A percentile compares a stretch with the other conserved stretches of the same genome.
phyloP scores from a whole-genome alignment of 2,329 filamentous ascomycete species.

The Spiromastix sp. region DNA sequence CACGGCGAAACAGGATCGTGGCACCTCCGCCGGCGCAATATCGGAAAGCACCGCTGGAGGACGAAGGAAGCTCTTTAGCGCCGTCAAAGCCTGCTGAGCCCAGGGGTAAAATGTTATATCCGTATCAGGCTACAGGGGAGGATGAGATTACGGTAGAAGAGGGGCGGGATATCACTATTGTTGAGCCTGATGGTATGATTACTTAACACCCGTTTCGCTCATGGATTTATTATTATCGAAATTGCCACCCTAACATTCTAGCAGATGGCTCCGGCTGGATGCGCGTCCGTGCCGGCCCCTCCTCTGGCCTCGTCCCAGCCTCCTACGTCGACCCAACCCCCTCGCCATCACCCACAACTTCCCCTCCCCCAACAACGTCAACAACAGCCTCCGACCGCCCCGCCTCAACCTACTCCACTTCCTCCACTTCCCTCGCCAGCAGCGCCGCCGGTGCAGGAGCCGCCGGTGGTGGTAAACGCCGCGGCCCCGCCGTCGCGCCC shows the following conservation, averaged over 20 bases:
- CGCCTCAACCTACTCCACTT: slow-evolving; percentile 67
- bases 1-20: slow-evolving; percentile 58
- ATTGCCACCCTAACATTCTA: background rate
- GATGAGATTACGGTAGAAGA: slow-evolving; percentile 76
- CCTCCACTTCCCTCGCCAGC: slow-evolving; percentile 55
- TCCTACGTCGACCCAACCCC: slow-evolving; percentile 66
- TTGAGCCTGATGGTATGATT: slow-evolving; percentile 77
- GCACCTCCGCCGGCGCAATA: slow-evolving; percentile 82
- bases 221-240: no score
- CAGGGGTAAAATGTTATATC: slow-evolving; percentile 80
- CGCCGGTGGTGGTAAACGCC: slow-evolving; percentile 66
- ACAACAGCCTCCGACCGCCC: slow-evolving; percentile 43
- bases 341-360: slow-evolving; percentile 31
- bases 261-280: slow-evolving; percentile 87
- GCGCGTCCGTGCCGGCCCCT: slow-evolving; percentile 60
- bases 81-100: slow-evolving; percentile 44
- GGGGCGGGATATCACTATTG: slow-evolving; percentile 62
- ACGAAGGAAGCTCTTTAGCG: no score
- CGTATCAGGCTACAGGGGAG: slow-evolving; percentile 68
- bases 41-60: slow-evolving; percentile 52
- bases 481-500: slow-evolving; percentile 84
- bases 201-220: background rate
- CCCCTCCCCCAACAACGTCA: slow-evolving; percentile 16
- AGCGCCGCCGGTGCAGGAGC: slow-evolving; percentile 36
- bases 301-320: slow-evolving; percentile 78